A percentile compares a stretch with the other conserved stretches of the same genome.
Conservation (phyloP, 148 eudicot species). For the Rhododendron kiyosumense region DNA sequence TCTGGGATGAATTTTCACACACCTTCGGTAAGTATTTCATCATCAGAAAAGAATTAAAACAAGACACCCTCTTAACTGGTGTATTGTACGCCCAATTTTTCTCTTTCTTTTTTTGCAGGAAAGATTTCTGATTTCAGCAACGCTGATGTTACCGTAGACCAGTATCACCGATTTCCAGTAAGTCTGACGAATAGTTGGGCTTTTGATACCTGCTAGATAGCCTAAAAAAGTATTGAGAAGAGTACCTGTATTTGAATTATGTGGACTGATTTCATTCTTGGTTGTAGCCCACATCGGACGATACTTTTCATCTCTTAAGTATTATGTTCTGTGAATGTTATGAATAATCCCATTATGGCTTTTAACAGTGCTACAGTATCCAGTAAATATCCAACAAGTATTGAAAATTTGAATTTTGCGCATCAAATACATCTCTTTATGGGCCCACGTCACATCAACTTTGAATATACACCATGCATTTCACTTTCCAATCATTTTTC, state of each 20-base stretch:
- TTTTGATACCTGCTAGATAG: neutral
- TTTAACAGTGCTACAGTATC: neutral
- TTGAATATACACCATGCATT: neutral
- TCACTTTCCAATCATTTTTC: neutral
- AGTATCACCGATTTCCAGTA: conserved; percentile 69
- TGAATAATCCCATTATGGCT: neutral
- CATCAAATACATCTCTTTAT: neutral
- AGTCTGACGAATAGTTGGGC: conserved; percentile 16
- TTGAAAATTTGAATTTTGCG: neutral
- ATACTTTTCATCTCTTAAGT: neutral
- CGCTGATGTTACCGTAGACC: conserved; percentile 79
- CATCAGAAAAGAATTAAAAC: neutral
- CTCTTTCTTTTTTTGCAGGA: conserved; percentile 32
- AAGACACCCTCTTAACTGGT: neutral
- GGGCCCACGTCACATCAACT: neutral
- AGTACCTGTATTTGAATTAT: neutral
- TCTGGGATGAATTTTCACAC: neutral
- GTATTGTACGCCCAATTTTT: neutral
- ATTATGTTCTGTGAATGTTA: neutral
- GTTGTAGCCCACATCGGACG: neutral
- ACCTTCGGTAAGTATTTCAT: neutral
- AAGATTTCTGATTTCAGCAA: conserved; percentile 75
- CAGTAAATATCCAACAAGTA: neutral
- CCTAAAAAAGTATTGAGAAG: neutral
- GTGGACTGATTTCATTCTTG: neutral